Conservation (phyloP, 2,329 filamentous ascomycete genomes). For the Paecilomyces fulvus region DNA sequence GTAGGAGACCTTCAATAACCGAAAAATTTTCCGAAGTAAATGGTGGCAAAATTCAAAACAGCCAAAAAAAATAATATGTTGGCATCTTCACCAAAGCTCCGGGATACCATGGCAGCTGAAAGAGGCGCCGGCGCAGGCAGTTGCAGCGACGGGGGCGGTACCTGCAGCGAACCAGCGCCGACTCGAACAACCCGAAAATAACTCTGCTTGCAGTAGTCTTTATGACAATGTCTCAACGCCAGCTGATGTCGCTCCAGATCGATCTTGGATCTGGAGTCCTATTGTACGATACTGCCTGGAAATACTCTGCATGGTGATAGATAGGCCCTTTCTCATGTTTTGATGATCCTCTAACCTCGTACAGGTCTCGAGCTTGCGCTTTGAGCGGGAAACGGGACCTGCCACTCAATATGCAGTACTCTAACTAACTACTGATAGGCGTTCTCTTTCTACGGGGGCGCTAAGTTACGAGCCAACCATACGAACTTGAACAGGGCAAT, state of each 20-base stretch:
- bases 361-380: neutral
- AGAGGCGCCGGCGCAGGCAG: neutral
- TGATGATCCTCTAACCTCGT: neutral
- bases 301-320: neutral
- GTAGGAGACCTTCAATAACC: neutral
- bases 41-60: neutral
- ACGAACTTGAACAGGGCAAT: neutral
- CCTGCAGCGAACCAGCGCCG: conserved; percentile 1
- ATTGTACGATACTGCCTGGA: neutral
- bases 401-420: neutral
- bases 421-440: too few relatives aligned
- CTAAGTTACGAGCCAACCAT: neutral
- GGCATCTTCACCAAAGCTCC: neutral
- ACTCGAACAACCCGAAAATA: neutral
- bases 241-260: neutral
- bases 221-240: neutral
- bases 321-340: neutral
- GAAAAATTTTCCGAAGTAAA: neutral
- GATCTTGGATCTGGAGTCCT: neutral
- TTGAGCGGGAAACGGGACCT: neutral
- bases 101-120: neutral
- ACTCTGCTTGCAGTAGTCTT: neutral
- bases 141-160: neutral
- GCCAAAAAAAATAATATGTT: too few relatives aligned
- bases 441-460: neutral